Conservation (phyloP, 1,284 basidiomycete genomes). For the Heterobasidion parviporum region DNA sequence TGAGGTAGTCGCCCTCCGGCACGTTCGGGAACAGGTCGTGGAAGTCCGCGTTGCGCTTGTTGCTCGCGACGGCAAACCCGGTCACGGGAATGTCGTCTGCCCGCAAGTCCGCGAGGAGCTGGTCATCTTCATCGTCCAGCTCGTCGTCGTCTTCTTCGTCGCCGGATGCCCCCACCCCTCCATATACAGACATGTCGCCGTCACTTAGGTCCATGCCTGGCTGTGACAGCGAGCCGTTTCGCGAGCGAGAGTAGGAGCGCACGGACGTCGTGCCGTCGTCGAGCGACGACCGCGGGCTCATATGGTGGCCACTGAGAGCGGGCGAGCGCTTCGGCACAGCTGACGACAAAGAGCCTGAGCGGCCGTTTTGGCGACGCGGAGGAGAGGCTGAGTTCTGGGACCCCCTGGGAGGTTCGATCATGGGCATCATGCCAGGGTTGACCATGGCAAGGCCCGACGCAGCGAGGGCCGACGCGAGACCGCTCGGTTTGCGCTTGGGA, state of each 20-base stretch:
- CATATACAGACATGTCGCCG: conserved; percentile 21
- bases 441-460: conserved; percentile 61
- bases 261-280: not conserved
- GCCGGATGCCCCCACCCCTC: conserved; percentile 20
- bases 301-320: conserved; percentile 5
- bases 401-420: conserved; percentile 26
- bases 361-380: conserved; percentile 14
- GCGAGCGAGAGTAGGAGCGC: not conserved
- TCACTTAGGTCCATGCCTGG: conserved; percentile 5
- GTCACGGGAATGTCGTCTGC: conserved; percentile 75
- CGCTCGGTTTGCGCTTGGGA: conserved; percentile 26
- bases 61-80: conserved; percentile 95
- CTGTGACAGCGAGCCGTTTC: conserved; percentile 5
- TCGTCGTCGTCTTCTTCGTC: conserved; percentile 19
- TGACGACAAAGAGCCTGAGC: conserved; percentile 2
- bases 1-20: conserved; percentile 95
- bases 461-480: conserved; percentile 58
- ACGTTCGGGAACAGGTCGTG: conserved; percentile 86
- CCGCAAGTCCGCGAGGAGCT: conserved; percentile 36
- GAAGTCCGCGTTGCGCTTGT: conserved; percentile 92
- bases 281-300: conserved; percentile 8
- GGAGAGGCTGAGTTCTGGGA: conserved; percentile 14
- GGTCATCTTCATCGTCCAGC: conserved; percentile 29
- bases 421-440: conserved; percentile 37
- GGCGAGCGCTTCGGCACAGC: conserved; percentile 9